phyloP scores from a whole-genome alignment of 805 yeast genomes.

The Candida pini region DNA sequence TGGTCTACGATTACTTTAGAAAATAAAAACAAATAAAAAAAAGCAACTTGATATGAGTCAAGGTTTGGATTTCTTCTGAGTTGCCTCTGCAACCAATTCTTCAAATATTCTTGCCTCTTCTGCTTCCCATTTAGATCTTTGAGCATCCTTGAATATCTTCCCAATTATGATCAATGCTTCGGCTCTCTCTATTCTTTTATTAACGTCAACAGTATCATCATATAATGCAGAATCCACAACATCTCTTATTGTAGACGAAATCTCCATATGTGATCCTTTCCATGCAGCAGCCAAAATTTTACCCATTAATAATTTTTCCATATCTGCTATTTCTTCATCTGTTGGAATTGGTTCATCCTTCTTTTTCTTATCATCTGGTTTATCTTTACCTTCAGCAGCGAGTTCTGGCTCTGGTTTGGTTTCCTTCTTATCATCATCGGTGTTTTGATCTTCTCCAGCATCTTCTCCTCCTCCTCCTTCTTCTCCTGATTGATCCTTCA shows the following conservation, averaged over 20 bases:
- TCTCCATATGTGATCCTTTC: slow-evolving; percentile 88
- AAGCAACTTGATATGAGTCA: not conserved
- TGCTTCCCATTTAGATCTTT: slow-evolving; percentile 81
- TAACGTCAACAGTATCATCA: slow-evolving; percentile 57
- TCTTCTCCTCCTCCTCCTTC: slow-evolving; percentile 14
- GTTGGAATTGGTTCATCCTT: slow-evolving; percentile 35
- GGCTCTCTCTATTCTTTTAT: slow-evolving; percentile 69
- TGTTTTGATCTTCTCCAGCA: not conserved
- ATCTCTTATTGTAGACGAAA: slow-evolving; percentile 70
- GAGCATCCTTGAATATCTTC: slow-evolving; percentile 54
- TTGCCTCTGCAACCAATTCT: slow-evolving; percentile 85
- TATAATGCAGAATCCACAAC: slow-evolving; percentile 74
- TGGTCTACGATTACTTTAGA: not conserved
- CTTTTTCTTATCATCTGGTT: slow-evolving; percentile 8
- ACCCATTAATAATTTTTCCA: slow-evolving; percentile 79
- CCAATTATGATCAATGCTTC: slow-evolving; percentile 74
- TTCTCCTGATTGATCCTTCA: slow-evolving; percentile 25
- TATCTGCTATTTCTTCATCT: slow-evolving; percentile 59
- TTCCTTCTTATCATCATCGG: slow-evolving; percentile 1
- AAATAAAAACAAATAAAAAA: not conserved
- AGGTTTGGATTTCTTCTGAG: slow-evolving; percentile 47
- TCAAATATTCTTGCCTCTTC: slow-evolving; percentile 91
- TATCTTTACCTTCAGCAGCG: slow-evolving; percentile 2
- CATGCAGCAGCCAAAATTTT: slow-evolving; percentile 91
- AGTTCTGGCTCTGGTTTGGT: slow-evolving; percentile 1